Percentiles rank a stretch among this genome's conserved stretches.
Conservation (phyloP, 805 yeast genomes). For the Starmera dryadoides region DNA sequence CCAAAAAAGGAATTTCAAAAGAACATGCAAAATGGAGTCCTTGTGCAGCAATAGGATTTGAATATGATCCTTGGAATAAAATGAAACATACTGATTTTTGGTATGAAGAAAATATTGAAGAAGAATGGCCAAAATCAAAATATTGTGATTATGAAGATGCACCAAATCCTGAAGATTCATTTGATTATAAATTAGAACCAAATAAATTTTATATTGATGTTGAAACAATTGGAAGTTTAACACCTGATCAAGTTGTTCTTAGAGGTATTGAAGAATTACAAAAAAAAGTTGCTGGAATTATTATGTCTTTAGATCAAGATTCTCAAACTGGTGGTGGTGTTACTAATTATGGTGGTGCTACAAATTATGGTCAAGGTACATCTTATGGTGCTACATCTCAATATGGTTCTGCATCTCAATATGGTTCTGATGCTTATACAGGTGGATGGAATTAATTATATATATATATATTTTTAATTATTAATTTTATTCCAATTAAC, state of each 20-base stretch:
- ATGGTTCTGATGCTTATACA: neutral
- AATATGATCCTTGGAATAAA: conserved; percentile 99
- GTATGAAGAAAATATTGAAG: conserved; percentile 84
- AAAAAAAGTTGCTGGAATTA: conserved; percentile 83
- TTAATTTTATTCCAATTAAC: conserved; percentile 60
- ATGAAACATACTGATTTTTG: conserved; percentile 92
- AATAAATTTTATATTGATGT: conserved; percentile 78
- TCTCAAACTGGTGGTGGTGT: conserved; percentile 33
- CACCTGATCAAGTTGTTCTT: conserved; percentile 83
- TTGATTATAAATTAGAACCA: conserved; percentile 82
- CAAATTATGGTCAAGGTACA: conserved; percentile 22
- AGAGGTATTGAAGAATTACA: conserved; percentile 82
- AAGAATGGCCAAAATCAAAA: conserved; percentile 88
- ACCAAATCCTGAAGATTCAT: conserved; percentile 78
- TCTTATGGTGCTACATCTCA: conserved; percentile 6
- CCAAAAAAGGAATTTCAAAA: conserved; percentile 94
- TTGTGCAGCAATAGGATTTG: conserved; percentile 91
- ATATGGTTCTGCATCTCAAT: conserved; percentile 19
- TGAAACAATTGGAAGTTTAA: conserved; percentile 85
- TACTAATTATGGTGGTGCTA: conserved; percentile 23
- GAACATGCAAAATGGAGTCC: conserved; percentile 99
- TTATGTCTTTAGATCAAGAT: conserved; percentile 53
- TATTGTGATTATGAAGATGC: conserved; percentile 96
- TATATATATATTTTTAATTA: neutral
- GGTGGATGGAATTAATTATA: conserved; percentile 2